Base-by-base conservation (phyloP, 345 rosid genomes). In the Laguncularia racemosa region DNA sequence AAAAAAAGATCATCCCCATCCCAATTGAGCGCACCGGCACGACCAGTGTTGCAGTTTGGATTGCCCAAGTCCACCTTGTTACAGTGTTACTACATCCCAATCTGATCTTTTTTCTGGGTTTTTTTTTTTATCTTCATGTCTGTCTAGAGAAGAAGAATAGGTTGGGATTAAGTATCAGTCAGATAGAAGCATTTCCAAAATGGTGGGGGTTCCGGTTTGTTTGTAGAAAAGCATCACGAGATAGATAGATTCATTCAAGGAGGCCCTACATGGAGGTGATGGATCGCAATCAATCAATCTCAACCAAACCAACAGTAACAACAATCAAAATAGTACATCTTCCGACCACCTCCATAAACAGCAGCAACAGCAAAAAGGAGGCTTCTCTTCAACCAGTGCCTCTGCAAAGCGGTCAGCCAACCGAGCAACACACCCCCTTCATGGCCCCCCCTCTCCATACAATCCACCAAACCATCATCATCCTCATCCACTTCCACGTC, bases 361-460 rank as follows among this genome's bases (percentile, higher is more conserved):
- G 6, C 40, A 33, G 40, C 40, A 33, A 33, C 40, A 33, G 7
- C 28, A 33, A n/a, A n/a, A n/a, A n/a, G 1, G 40, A 33, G 48
- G 66, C 83, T 58, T 54, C 62, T 15, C 13, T 61, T 19, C 52
- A 58, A 38, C 55, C 65, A 13, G 12, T 58, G 66, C 69, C 21
- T 55, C 69, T 52, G 63, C 54, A 33, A 33, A 33, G 40, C 7
- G 40, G 40, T 6, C 40, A 33, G 40, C 40, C 4, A 33, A 33
- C 40, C 40, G 40, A 33, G 7, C 6, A 33, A 33, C 73, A 60
- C 16, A 76, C 62, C 64, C 73, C 84, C 58, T 79, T 79, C 59
- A 69, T 76, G 67, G 79, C 79, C 67, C 72, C n/a, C 84, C 71
- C 61, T 74, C 48, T 62, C 84, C 20, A n/a, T 19, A 12, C n/a